Percentiles rank a stretch among this genome's conserved stretches.
Evolutionary conservation across 345 rosid species (phyloP).

Genomic region (Acer yangbiense): DNA sequence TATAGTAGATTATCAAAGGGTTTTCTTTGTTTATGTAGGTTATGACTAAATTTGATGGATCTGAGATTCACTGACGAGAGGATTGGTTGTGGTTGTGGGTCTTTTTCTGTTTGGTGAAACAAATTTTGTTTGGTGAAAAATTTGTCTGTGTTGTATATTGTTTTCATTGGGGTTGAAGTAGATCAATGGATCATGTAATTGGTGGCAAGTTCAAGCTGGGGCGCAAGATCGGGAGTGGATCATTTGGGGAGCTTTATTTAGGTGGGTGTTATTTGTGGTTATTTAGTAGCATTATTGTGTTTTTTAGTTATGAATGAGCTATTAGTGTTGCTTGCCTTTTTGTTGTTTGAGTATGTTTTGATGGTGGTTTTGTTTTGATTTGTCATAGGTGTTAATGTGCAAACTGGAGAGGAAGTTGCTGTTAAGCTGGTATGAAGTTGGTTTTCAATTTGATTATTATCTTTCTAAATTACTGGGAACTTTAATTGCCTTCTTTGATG

Average conservation of each 20-base stretch:
- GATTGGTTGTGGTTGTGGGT: constrained; percentile 21
- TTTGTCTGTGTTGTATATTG: not conserved
- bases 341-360: constrained; percentile 6
- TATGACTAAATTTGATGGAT: constrained; percentile 28
- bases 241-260: constrained; percentile 85
- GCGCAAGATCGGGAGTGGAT: constrained; percentile 96
- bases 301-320: not conserved
- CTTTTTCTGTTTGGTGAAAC: constrained; percentile 23
- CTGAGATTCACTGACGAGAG: constrained; percentile 25
- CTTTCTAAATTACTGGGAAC: not conserved
- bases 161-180: constrained; percentile 26
- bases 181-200: constrained; percentile 60
- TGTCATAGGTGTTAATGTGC: constrained; percentile 71
- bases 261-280: constrained; percentile 43
- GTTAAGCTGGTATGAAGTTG: constrained; percentile 70
- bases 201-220: constrained; percentile 96
- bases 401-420: constrained; percentile 91
- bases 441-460: not conserved
- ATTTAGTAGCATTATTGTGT: constrained; percentile 10
- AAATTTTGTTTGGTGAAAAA: constrained; percentile 20
- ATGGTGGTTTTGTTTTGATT: constrained; percentile 12
- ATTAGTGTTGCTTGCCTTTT: not conserved
- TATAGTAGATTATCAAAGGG: not conserved
- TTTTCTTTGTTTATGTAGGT: constrained; percentile 14
- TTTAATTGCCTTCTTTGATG: constrained; percentile 4